Evolutionary conservation across 495 filamentous ascomycete genomes (phyloP).

Genomic region (Hypoxylon perforatum): DNA sequence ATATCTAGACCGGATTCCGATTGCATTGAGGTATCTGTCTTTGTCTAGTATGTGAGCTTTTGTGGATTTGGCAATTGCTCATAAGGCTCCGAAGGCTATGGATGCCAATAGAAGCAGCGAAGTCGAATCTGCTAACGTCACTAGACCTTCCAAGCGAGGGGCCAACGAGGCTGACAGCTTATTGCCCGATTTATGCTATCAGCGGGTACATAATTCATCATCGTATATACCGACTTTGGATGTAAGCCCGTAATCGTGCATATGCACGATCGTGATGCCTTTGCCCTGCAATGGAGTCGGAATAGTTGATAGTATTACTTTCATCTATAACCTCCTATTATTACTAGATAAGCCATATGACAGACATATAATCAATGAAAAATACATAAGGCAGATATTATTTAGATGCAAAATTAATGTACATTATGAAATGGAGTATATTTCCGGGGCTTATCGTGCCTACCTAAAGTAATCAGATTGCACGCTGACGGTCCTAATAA

Average conservation of each 20-base stretch:
- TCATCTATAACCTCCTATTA: too few species aligned
- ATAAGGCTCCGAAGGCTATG: constrained; percentile 13
- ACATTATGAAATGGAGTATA: neutral
- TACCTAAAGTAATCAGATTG: constrained; percentile 25
- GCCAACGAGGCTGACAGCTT: constrained; percentile 22
- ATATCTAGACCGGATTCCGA: too few species aligned
- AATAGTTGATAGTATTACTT: too few species aligned
- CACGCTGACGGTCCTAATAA: constrained; percentile 9
- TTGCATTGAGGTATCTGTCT: too few species aligned
- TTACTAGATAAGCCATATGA: too few species aligned
- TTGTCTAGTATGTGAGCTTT: too few species aligned
- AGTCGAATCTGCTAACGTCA: constrained; percentile 12
- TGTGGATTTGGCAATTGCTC: neutral
- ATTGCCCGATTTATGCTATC: constrained; percentile 9
- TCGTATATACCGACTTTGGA: neutral
- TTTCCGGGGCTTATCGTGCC: constrained; percentile 5
- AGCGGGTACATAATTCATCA: constrained; percentile 1
- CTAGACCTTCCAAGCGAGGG: constrained; percentile 19
- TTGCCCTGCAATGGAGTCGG: too few species aligned
- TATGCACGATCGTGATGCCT: neutral
- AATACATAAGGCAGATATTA: too few species aligned
- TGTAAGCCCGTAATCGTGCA: neutral
- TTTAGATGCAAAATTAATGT: too few species aligned
- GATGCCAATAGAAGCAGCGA: constrained; percentile 25
- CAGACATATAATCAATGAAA: too few species aligned